Base-by-base conservation (phyloP, 2,329 filamentous ascomycete genomes). In the Calonectria crousiana region DNA sequence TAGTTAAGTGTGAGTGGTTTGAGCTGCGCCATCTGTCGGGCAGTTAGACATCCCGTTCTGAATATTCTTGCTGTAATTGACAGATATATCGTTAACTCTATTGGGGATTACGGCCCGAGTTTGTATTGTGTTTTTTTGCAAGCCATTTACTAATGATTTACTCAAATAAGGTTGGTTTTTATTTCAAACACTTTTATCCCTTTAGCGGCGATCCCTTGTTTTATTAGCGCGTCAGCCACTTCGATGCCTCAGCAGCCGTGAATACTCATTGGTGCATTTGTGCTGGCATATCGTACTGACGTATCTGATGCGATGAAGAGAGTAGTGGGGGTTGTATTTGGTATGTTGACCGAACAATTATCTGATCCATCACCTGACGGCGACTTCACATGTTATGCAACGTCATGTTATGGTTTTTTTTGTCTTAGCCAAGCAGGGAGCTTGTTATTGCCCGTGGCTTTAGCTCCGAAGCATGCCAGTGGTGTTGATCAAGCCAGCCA, bases 401-500 rank as follows among this genome's bases (percentile, higher is more conserved):
- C 6, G 8, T 34, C 13, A 38, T 28, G 56, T 18, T 13, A 23
- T 32, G 23, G n/a, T 23, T 36, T 38, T 23, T 36, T 38, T 28
- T 38, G n/a, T 60, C 32, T 60, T 28, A n/a, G 10, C 34, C 11
- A 34, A 28, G 26, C 6, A 26, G 6, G 14, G 26, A 58, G 23
- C 26, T 67, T 38, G 64, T 32, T 51, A 14, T 23, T 20, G 20
- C 10, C 30, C 53, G 49, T 51, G 38, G 36, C 16, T 36, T 34
- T 30, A 36, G 23, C 30, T 36, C 56, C 23, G 32, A 26, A 28
- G 41, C 38, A 51, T 52, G 28, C 66, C 28, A 64, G 36, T 26
- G 34, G 38, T 56, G 66, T 36, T 30, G 56, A 60, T 53, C 65
- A 47, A 18, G 47, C 26, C 44, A 62, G 69, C 53, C 60, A 73